Evolutionary conservation across 2,329 filamentous ascomycete species (phyloP).

Genomic region (Penicillium capsulatum): DNA sequence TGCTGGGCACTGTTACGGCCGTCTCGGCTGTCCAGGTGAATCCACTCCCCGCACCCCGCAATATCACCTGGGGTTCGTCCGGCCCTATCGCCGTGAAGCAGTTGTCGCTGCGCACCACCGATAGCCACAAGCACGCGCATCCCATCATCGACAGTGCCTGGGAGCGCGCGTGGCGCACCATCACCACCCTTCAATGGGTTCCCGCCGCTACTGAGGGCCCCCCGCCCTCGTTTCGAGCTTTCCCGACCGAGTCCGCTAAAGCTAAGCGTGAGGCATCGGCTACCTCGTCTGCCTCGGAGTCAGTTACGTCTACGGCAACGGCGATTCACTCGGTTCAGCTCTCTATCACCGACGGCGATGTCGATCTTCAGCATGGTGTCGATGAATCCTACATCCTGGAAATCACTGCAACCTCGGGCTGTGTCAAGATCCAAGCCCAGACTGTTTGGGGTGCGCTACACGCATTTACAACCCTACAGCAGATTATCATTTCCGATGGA

Average conservation of each 20-base stretch:
- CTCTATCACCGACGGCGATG: slow-evolving; percentile 43
- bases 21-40: slow-evolving; percentile 50
- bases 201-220: slow-evolving; percentile 53
- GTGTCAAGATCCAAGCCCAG: slow-evolving; percentile 46
- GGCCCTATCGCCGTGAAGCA: slow-evolving; percentile 46
- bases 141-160: slow-evolving; percentile 47
- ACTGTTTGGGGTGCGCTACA: slow-evolving; percentile 55
- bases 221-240: slow-evolving; percentile 48
- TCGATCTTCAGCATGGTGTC: slow-evolving; percentile 53
- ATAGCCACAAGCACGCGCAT: slow-evolving; percentile 22
- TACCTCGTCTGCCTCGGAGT: no score
- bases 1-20: slow-evolving; percentile 33
- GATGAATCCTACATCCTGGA: slow-evolving; percentile 55
- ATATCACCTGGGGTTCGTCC: slow-evolving; percentile 51
- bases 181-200: slow-evolving; percentile 51
- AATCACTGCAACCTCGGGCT: slow-evolving; percentile 38
- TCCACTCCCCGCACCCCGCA: slow-evolving; percentile 52
- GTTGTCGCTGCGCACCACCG: slow-evolving; percentile 38
- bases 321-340: slow-evolving; percentile 46
- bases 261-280: slow-evolving; percentile 24
- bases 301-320: slow-evolving; percentile 5
- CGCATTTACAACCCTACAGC: slow-evolving; percentile 56
- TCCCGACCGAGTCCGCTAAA: slow-evolving; percentile 44
- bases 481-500: slow-evolving; percentile 50
- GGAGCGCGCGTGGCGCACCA: slow-evolving; percentile 48